Percentiles rank a stretch among this genome's conserved stretches.
Evolutionary conservation across 2,329 filamentous ascomycete genomes (phyloP).

Genomic region (Pyricularia sp.): DNA sequence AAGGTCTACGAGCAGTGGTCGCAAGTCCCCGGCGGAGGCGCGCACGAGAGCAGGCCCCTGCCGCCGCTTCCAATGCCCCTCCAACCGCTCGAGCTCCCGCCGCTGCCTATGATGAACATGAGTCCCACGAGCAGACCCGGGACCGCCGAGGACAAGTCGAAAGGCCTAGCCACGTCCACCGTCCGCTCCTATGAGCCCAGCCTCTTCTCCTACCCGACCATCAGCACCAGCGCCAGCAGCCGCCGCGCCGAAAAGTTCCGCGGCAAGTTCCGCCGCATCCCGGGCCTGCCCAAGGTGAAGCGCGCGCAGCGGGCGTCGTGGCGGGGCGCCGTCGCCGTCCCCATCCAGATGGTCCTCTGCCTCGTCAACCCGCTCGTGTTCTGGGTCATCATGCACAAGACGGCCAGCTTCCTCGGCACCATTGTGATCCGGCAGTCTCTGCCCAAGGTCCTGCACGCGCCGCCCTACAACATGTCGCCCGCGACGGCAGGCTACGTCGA

Average conservation of each 20-base stretch:
- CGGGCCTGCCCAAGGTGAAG: neutral
- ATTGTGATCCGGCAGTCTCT: constrained; percentile 14
- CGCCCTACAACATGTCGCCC: constrained; percentile 10
- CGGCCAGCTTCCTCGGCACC: constrained; percentile 15
- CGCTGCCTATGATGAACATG: neutral
- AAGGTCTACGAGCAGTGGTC: constrained; percentile 24
- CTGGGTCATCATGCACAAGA: constrained; percentile 16
- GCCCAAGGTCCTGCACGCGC: constrained; percentile 9
- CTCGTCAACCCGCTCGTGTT: constrained; percentile 17
- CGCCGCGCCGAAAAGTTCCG: neutral
- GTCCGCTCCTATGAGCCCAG: neutral
- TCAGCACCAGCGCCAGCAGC: neutral
- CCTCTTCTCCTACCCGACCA: neutral
- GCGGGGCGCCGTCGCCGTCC: constrained; percentile 7
- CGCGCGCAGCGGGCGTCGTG: neutral
- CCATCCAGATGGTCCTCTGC: constrained; percentile 16
- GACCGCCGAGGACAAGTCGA: neutral
- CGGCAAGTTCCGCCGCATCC: neutral
- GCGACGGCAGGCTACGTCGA: constrained; percentile 7
- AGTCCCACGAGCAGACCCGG: neutral
- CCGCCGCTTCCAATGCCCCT: neutral
- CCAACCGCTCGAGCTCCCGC: neutral
- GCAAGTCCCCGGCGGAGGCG: constrained; percentile 10
- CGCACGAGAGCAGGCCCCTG: neutral
- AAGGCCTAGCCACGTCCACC: neutral